These are phyloP conservation scores for Chaetothyriales sp. DNA, from an alignment of 2,329 filamentous ascomycete species.

Conservation along the genomic window DNA sequence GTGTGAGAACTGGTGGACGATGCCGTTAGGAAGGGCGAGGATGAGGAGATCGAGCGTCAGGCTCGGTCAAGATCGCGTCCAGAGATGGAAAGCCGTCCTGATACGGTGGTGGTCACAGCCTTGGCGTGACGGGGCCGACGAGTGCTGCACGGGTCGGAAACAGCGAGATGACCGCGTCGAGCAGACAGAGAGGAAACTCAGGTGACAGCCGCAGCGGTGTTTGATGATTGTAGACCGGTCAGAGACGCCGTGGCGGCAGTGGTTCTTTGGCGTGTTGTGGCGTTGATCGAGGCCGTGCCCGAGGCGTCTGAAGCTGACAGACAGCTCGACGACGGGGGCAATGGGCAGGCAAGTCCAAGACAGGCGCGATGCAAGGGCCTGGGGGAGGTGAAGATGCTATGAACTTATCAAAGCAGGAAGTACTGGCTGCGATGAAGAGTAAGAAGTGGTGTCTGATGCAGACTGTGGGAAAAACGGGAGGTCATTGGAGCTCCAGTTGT, in stretches of 20 bases:
- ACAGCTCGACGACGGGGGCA: background rate
- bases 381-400: background rate
- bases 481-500: slow-evolving; percentile 4
- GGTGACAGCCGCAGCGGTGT: background rate
- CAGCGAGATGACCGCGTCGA: background rate
- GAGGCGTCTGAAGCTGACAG: no score
- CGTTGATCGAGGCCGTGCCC: background rate
- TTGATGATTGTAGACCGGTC: background rate
- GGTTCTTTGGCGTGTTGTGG: background rate
- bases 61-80: background rate
- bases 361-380: background rate
- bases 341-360: background rate
- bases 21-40: slow-evolving; percentile 1
- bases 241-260: background rate
- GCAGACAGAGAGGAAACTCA: background rate
- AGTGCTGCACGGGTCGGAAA: background rate
- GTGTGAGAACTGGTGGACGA: slow-evolving; percentile 7
- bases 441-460: background rate
- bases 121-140: background rate
- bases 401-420: background rate
- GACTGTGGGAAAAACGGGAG: background rate
- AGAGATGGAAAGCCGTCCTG: background rate
- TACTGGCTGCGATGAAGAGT: slow-evolving; percentile 3
- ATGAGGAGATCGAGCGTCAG: background rate
- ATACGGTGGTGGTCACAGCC: background rate